Conservation (phyloP, 2,329 filamentous ascomycete genomes). For the Endoconidiophora laricicola region DNA sequence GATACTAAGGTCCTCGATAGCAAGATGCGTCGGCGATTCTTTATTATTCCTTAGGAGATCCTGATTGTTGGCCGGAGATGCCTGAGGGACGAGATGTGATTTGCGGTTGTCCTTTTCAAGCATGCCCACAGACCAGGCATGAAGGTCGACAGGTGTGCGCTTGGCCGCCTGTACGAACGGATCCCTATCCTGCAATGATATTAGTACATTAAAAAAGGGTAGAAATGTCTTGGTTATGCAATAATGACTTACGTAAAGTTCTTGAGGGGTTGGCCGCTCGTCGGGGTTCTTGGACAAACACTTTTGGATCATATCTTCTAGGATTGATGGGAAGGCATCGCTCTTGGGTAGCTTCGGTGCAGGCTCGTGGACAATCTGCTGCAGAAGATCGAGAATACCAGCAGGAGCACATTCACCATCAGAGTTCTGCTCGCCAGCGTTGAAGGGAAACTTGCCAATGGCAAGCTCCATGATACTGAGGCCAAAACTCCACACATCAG, state of each 20-base stretch:
- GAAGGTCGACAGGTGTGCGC: conserved; percentile 82
- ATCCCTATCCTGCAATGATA: conserved; percentile 54
- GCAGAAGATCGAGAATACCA: conserved; percentile 85
- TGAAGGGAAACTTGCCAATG: conserved; percentile 93
- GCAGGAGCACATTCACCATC: conserved; percentile 73
- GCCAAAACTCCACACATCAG: conserved; percentile 97
- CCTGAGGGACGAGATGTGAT: conserved; percentile 70
- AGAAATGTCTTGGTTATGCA: neutral
- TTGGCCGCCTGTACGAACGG: conserved; percentile 93
- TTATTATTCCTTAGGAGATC: conserved; percentile 48
- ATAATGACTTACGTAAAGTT: conserved; percentile 58
- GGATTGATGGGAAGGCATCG: conserved; percentile 84
- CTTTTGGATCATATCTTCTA: conserved; percentile 95
- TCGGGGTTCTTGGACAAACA: conserved; percentile 84
- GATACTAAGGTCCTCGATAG: conserved; percentile 27
- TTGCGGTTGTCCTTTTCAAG: conserved; percentile 94
- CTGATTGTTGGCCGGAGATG: conserved; percentile 55
- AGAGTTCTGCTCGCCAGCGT: conserved; percentile 49
- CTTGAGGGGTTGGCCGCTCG: conserved; percentile 76
- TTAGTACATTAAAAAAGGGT: neutral
- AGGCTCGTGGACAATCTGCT: conserved; percentile 94
- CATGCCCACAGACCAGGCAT: conserved; percentile 83
- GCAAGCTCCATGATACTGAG: conserved; percentile 91
- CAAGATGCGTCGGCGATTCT: conserved; percentile 37
- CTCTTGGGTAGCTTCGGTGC: conserved; percentile 89